Evolutionary conservation across 352 stramenopile species (phyloP).

Genomic region (Phytophthora quininea): DNA sequence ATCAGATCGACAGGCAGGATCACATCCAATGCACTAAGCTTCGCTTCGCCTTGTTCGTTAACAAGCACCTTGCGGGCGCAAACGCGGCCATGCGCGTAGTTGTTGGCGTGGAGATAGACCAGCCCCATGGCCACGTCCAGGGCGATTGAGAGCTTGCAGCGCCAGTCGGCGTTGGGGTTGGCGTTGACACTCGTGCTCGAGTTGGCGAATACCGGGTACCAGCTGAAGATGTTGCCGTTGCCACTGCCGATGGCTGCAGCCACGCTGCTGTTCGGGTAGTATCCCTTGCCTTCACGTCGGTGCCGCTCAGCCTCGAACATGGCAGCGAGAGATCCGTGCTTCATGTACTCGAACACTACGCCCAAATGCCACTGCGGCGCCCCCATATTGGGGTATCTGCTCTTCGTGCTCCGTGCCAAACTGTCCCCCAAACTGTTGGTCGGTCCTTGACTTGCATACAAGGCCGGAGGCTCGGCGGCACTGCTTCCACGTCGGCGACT

Average conservation of each 20-base stretch:
- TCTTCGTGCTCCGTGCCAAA: constrained; percentile 17
- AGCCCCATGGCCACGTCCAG: constrained; percentile 83
- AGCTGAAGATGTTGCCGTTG: constrained; percentile 60
- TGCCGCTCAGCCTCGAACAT: constrained; percentile 67
- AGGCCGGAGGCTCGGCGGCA: constrained; percentile 7
- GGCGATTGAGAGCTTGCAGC: constrained; percentile 79
- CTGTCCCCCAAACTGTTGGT: constrained; percentile 32
- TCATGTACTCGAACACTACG: constrained; percentile 82
- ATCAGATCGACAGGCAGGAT: constrained; percentile 36
- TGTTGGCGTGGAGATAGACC: constrained; percentile 72
- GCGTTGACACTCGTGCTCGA: constrained; percentile 45
- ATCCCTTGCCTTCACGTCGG: constrained; percentile 63
- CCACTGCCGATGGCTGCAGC: constrained; percentile 40
- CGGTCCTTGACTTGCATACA: constrained; percentile 23
- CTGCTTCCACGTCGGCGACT: constrained; percentile 38
- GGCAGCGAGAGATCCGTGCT: constrained; percentile 56
- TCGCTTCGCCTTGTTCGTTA: constrained; percentile 77
- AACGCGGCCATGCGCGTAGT: constrained; percentile 65
- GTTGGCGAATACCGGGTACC: constrained; percentile 48
- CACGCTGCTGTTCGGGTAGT: constrained; percentile 40
- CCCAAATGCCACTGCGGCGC: constrained; percentile 63
- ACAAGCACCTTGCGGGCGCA: constrained; percentile 71
- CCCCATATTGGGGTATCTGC: constrained; percentile 35
- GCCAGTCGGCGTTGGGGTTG: constrained; percentile 57
- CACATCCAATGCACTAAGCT: constrained; percentile 78